Evolutionary conservation across 176 grass and related monocot genomes (phyloP).

Genomic region (Bromus sterilis): DNA sequence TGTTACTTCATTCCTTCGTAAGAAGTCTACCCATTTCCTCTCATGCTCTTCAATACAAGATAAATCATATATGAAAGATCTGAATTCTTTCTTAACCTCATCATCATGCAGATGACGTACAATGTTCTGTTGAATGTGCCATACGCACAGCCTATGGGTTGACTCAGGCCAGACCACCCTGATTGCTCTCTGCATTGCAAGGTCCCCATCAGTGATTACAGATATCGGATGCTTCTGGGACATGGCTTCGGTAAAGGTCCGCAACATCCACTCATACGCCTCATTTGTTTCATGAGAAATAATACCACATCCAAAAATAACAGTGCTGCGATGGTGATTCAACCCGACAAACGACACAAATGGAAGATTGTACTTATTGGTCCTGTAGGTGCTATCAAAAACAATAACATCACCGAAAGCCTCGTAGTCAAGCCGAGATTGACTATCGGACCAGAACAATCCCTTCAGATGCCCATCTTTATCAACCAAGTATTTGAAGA

Average conservation of each 20-base stretch:
- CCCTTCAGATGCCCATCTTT: too few species aligned
- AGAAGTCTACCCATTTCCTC: background rate
- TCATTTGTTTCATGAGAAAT: too few species aligned
- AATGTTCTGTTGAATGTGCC: background rate
- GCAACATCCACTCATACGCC: background rate
- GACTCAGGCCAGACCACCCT: background rate
- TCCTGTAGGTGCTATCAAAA: background rate
- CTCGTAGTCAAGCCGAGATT: background rate
- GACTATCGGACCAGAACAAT: too few species aligned
- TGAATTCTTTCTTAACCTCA: background rate
- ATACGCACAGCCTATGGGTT: background rate
- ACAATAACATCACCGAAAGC: background rate
- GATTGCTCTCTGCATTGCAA: too few species aligned
- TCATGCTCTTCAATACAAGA: background rate
- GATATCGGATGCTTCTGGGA: background rate
- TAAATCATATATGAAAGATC: background rate
- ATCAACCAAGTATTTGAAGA: too few species aligned
- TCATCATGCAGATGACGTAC: background rate
- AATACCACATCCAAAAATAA: too few species aligned
- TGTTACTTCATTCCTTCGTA: background rate
- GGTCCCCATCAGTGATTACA: background rate
- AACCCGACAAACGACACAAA: background rate
- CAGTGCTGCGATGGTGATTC: background rate
- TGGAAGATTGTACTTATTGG: too few species aligned
- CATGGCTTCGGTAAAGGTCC: background rate